A percentile compares a stretch with the other conserved stretches of the same genome.
These are phyloP conservation scores for Fusarium veterinarium DNA, from an alignment of 2,329 filamentous ascomycete species.

Conservation along the genomic window DNA sequence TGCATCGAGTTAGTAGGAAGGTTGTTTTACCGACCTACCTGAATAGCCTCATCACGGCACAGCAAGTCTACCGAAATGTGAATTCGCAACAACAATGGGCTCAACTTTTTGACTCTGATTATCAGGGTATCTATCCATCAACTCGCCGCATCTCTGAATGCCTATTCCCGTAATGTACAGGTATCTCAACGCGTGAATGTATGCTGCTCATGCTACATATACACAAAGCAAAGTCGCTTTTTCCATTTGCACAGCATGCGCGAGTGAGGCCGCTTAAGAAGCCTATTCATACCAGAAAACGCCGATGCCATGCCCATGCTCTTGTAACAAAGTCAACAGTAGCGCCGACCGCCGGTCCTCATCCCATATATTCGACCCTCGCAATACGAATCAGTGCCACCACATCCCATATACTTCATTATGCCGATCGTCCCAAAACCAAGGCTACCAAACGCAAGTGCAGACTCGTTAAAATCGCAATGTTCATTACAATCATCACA, in stretches of 20 bases:
- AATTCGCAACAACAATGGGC: constrained; percentile 6
- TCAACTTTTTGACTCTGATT: constrained; percentile 27
- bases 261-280: constrained; percentile 20
- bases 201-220: constrained; percentile 38
- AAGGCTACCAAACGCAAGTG: constrained; percentile 38
- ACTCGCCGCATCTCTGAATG: constrained; percentile 2
- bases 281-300: constrained; percentile 43
- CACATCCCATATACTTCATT: constrained; percentile 32
- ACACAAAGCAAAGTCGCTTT: constrained; percentile 38
- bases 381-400: neutral
- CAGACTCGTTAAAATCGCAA: constrained; percentile 41
- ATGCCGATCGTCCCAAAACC: constrained; percentile 25
- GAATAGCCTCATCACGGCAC: neutral
- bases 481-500: constrained; percentile 58
- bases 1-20: neutral
- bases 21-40: neutral
- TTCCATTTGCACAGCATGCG: constrained; percentile 34
- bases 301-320: constrained; percentile 53
- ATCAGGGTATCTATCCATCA: constrained; percentile 19
- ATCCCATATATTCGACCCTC: constrained; percentile 16
- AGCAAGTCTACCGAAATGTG: neutral
- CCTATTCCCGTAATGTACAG: constrained; percentile 40
- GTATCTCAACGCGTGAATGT: constrained; percentile 28
- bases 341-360: constrained; percentile 23
- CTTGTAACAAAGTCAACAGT: constrained; percentile 40